These are phyloP conservation scores for Xerophyta viscosa DNA, from an alignment of 106 monocot genomes.

Conservation along the genomic window DNA sequence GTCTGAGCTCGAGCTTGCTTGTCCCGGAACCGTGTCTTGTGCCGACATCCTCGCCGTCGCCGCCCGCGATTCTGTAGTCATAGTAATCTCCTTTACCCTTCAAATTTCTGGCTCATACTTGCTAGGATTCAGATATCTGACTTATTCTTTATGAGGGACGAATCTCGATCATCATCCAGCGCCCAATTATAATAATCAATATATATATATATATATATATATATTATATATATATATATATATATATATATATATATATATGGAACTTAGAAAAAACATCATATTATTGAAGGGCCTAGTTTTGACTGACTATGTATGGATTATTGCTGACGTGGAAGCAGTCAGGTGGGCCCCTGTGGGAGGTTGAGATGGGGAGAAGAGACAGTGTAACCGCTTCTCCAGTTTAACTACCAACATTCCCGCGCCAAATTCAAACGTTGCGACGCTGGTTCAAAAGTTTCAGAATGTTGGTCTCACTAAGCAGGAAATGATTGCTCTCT, in stretches of 20 bases:
- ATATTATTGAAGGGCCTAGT: no score
- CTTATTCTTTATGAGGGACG: no score
- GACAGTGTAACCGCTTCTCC: conserved; percentile 57
- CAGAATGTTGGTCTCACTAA: conserved; percentile 51
- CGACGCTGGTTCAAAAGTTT: conserved; percentile 58
- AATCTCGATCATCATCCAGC: no score
- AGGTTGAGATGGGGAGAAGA: conserved; percentile 73
- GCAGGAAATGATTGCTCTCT: conserved; percentile 81
- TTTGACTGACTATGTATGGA: no score
- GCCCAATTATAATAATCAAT: no score
- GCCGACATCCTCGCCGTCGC: conserved; percentile 78
- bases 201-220: no score
- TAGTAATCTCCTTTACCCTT: conserved; percentile 23
- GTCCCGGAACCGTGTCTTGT: conserved; percentile 74
- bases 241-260: no score
- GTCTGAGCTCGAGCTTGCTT: conserved; percentile 48
- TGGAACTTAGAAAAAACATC: no score
- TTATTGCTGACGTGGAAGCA: conserved; percentile 19
- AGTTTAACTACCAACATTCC: conserved; percentile 53
- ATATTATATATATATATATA: no score
- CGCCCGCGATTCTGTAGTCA: conserved; percentile 58
- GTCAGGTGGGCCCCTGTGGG: conserved; percentile 81
- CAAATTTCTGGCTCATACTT: no score
- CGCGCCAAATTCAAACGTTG: conserved; percentile 56
- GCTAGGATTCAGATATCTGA: no score